Evolutionary conservation across 192 early-diverging fungal genomes (phyloP), one percentile per base, ranked within the genome.

Genomic region (Haplosporangium gracile): DNA sequence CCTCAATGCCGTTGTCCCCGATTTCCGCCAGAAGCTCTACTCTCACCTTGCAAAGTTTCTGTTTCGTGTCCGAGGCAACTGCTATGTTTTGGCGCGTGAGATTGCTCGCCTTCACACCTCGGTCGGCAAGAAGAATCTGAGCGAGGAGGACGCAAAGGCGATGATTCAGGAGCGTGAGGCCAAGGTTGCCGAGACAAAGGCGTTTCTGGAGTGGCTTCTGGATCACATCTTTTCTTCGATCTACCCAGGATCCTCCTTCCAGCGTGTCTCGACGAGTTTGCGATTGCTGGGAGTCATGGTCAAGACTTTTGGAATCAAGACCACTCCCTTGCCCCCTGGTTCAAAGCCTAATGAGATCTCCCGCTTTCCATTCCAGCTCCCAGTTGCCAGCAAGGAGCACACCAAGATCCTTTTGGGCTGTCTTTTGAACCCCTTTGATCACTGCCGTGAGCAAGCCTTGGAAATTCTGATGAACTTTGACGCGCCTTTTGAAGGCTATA

Each of bases 21-120:
- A 97, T 51, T 97, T 96, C 87, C 92, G 97, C 16, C 96, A 97
- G 87, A 93, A 93, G 75, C 88, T 97, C 60, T 90, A 89, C 47
- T 90, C 91, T 18, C 88, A 93, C 63, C 73, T 94, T 40, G 92
- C 91, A 10, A 90, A 92, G 63, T 82, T 96, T 39, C 89, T 95
- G 40, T 85, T 89, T 18, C 90, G 94, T n/a, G 88, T 96, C 72
- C 88, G 89, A 39, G 90, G 90, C 7, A 93, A 90, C 65, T 43
- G 89, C 34, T 92, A 89, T 60, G 84, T 82, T 40, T 75, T 72
- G 78, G 88, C 76, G 80, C 83, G 69, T 70, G 88, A 57, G 78
- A 83, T 74, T 83, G 82, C 72, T 36, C 78, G 60, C 69, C 89
- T 49, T 36, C 43, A 55, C 63, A 88, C 65, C 24, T 45, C 71